phyloP scores from a whole-genome alignment of 768 basidiomycete species.

The Pisolithus marmoratus region DNA sequence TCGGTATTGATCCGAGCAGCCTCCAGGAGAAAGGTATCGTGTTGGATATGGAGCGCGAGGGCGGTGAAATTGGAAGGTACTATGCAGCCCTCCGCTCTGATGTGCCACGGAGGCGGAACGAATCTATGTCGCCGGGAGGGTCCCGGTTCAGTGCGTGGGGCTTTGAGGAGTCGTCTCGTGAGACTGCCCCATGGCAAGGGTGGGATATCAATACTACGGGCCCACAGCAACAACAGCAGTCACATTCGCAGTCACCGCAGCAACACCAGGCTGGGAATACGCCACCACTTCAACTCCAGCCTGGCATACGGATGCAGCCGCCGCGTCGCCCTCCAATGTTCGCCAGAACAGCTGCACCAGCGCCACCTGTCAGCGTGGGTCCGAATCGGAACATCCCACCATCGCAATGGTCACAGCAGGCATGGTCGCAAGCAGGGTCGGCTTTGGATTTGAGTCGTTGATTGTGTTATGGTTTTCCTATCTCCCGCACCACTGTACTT shows the following conservation, averaged over 20 bases:
- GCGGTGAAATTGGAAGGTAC: constrained; percentile 29
- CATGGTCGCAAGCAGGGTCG: constrained; percentile 38
- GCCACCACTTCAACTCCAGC: constrained; percentile 41
- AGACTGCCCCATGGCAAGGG: constrained; percentile 16
- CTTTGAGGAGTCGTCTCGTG: constrained; percentile 26
- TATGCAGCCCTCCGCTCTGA: constrained; percentile 20
- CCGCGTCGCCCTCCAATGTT: constrained; percentile 59
- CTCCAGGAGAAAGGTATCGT: constrained; percentile 49
- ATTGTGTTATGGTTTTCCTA: background rate
- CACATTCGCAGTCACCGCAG: constrained; percentile 14
- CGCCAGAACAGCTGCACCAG: constrained; percentile 28
- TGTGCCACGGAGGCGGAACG: constrained; percentile 19
- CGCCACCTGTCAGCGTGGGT: constrained; percentile 29
- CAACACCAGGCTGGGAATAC: constrained; percentile 16
- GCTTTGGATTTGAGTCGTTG: constrained; percentile 36
- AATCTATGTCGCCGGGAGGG: constrained; percentile 17
- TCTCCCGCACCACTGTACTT: background rate
- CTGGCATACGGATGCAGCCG: constrained; percentile 47
- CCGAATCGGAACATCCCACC: constrained; percentile 35
- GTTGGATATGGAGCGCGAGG: constrained; percentile 42
- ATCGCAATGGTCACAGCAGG: constrained; percentile 36
- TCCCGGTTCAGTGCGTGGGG: constrained; percentile 22
- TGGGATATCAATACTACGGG: constrained; percentile 15
- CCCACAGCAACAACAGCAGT: constrained; percentile 12
- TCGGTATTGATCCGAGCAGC: constrained; percentile 65